These are phyloP conservation scores for Vitis hybrid DNA, from an alignment of 177 flowering plant species.

Conservation along the genomic window DNA sequence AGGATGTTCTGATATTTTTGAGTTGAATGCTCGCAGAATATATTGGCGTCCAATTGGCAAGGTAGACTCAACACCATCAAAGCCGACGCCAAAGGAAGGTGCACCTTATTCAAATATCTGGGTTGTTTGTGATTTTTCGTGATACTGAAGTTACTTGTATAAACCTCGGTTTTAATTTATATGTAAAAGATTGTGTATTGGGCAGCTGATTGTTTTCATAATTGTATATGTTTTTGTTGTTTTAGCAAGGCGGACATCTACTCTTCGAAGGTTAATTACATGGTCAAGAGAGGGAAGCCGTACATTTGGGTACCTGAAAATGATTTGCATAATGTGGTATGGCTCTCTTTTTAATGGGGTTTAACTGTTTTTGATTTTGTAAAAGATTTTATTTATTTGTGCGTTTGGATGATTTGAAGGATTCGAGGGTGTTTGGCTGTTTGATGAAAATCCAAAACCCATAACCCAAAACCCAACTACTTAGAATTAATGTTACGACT, in stretches of 20 bases:
- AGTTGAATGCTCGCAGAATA: slow-evolving; percentile 43
- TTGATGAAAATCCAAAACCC: too few species aligned
- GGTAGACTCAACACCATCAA: slow-evolving; percentile 70
- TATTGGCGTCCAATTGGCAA: slow-evolving; percentile 77
- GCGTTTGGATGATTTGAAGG: too few species aligned
- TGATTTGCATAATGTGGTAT: slow-evolving; percentile 82
- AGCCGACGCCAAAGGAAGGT: slow-evolving; percentile 89
- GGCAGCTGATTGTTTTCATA: not conserved
- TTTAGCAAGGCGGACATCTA: slow-evolving; percentile 65
- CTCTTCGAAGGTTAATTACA: slow-evolving; percentile 66
- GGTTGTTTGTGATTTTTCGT: not conserved
- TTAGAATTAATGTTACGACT: too few species aligned
- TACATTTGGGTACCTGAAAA: slow-evolving; percentile 76
- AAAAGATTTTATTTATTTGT: too few species aligned
- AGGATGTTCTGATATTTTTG: not conserved
- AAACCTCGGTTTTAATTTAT: not conserved
- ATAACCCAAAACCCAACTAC: too few species aligned
- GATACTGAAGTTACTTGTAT: slow-evolving; percentile 2
- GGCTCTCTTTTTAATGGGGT: not conserved
- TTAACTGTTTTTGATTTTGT: not conserved
- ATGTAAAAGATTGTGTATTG: not conserved
- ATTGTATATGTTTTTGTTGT: not conserved
- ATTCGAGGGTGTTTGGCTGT: too few species aligned
- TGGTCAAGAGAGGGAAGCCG: slow-evolving; percentile 68
- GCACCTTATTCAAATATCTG: not conserved